These are phyloP conservation scores for Rubus idaeus DNA, from an alignment of 306 rosid species.

Conservation along the genomic window DNA sequence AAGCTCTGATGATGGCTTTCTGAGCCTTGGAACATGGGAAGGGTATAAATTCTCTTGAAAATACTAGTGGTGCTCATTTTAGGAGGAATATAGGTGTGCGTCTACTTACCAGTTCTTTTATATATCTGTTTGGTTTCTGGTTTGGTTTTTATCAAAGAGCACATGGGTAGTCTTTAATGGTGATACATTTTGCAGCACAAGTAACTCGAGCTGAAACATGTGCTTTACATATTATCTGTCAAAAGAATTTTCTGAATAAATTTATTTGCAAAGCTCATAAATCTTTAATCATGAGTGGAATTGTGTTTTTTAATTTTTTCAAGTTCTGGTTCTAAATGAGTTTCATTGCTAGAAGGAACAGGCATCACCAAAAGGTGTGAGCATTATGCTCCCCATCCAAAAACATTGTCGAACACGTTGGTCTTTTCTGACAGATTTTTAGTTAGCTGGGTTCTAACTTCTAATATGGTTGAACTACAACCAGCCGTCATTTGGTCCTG, in stretches of 20 bases:
- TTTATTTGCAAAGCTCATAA: background rate
- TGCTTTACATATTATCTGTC: conserved; percentile 18
- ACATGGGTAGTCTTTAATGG: conserved; percentile 37
- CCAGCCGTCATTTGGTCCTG: background rate
- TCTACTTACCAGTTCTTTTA: background rate
- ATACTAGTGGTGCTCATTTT: conserved; percentile 25
- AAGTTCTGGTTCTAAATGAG: background rate
- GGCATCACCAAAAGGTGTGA: conserved; percentile 7
- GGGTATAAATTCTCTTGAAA: background rate
- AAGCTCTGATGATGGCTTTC: conserved; percentile 16
- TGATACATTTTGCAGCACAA: conserved; percentile 33
- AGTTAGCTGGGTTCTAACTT: background rate
- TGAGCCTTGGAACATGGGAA: conserved; percentile 31
- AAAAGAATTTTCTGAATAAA: background rate
- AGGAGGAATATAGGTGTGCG: conserved; percentile 24
- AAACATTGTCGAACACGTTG: conserved; percentile 3
- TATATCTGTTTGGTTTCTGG: conserved; percentile 14
- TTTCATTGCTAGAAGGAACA: conserved; percentile 17
- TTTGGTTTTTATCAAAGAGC: conserved; percentile 20
- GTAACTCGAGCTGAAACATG: conserved; percentile 13
- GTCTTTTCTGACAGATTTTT: background rate
- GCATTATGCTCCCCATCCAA: conserved; percentile 24
- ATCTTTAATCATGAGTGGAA: background rate
- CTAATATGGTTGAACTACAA: background rate
- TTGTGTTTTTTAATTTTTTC: background rate